Conservation (phyloP, 495 filamentous ascomycete species). For the Opeltia flavorubescens region DNA sequence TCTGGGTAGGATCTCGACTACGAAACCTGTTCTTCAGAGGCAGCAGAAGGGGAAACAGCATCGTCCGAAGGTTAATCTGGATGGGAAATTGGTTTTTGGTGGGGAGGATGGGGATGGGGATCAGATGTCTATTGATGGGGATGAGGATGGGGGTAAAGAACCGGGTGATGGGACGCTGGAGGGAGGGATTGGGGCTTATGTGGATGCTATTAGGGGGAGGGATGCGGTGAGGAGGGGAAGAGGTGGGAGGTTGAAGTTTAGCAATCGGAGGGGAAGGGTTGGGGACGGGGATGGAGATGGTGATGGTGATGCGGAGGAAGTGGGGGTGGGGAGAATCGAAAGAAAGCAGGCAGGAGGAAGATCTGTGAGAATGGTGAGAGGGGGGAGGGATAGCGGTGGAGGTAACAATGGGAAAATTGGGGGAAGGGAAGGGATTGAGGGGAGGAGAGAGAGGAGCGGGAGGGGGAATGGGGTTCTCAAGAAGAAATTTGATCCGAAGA, state of each 20-base stretch:
- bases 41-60: slow-evolving; percentile 31
- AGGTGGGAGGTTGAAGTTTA: slow-evolving; percentile 79
- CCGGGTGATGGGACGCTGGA: slow-evolving; percentile 24
- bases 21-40: slow-evolving; percentile 49
- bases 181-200: slow-evolving; percentile 75
- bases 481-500: not conserved
- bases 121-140: slow-evolving; percentile 7
- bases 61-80: slow-evolving; percentile 51
- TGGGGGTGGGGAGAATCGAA: slow-evolving; percentile 10
- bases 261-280: slow-evolving; percentile 42
- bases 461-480: slow-evolving; percentile 9
- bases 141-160: not conserved
- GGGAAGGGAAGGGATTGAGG: slow-evolving; percentile 1
- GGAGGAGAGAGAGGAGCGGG: slow-evolving; percentile 18
- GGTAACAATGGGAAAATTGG: slow-evolving; percentile 9
- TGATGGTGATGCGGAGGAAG: slow-evolving; percentile 31
- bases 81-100: slow-evolving; percentile 81
- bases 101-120: slow-evolving; percentile 33
- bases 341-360: slow-evolving; percentile 9
- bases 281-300: slow-evolving; percentile 54
- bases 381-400: slow-evolving; percentile 10
- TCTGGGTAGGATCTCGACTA: slow-evolving; percentile 83
- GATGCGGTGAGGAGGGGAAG: slow-evolving; percentile 71
- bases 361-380: not conserved
- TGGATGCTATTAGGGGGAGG: slow-evolving; percentile 73